Base-by-base conservation (phyloP, 2,329 filamentous ascomycete species). In the Hypoxylon sp. region DNA sequence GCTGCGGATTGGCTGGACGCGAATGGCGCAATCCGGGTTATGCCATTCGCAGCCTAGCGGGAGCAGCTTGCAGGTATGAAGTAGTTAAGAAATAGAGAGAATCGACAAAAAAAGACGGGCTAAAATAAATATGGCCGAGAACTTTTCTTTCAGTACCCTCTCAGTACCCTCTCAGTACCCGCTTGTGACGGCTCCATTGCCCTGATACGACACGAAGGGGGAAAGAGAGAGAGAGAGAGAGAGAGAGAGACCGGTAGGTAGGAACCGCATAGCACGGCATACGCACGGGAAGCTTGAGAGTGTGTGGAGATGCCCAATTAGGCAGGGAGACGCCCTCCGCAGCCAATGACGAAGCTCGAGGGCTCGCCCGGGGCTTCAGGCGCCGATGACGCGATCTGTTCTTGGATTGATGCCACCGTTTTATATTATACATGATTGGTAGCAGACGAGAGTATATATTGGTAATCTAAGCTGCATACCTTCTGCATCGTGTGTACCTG, bases 21-120 rank as follows among this genome's bases (percentile, higher is more conserved):
- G 46, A 54, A 66, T 68, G 64, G 65, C 61, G 64, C 64, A 65
- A 67, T 67, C 48, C 50, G 52, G 17, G 20, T 55, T 63, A 63
- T 51, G 37, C 63, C 47, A 23, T 59, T 60, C 43, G 37, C 50
- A 60, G 60, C 21, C 35, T 63, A 67, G 62, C 35, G 59, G 51
- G 38, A 27, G 35, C 33, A 13, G 24, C 40, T 57, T 35, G 26
- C 55, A 49, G 41, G 4, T 5, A 7, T 45, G 9, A 48, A 48
- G 42, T 38, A 52, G 33, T 35, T 45, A 23, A 18, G 6, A 27
- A n/a, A n/a, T n/a, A n/a, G n/a, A n/a, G n/a, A n/a, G n/a, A n/a
- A n/a, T n/a, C n/a, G n/a, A n/a, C n/a, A n/a, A n/a, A n/a, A 17
- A 18, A 33, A 31, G 21, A 31, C 27, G 24, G 41, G 43, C n/a